These are phyloP conservation scores for Suhomyces anneliseae DNA, from an alignment of 1,139 yeast genomes.

Conservation along the genomic window DNA sequence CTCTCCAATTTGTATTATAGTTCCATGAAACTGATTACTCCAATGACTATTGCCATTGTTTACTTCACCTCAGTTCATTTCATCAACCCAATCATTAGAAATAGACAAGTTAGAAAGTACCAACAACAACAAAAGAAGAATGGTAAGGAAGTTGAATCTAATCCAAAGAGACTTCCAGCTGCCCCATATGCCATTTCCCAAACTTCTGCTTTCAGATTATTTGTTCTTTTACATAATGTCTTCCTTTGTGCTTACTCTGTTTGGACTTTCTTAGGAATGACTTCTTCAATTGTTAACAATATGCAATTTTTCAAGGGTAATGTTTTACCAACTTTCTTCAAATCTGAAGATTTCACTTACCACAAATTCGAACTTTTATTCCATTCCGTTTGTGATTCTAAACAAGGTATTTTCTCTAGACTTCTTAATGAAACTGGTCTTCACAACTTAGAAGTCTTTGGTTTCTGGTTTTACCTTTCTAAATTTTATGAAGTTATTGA, in stretches of 20 bases:
- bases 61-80: conserved; percentile 63
- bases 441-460: conserved; percentile 57
- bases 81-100: conserved; percentile 44
- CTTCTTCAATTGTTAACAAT: conserved; percentile 46
- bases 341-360: conserved; percentile 15
- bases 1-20: conserved; percentile 27
- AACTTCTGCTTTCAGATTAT: conserved; percentile 46
- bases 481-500: conserved; percentile 75
- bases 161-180: conserved; percentile 44
- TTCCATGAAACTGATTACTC: conserved; percentile 46
- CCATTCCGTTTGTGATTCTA: conserved; percentile 62
- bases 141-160: conserved; percentile 21
- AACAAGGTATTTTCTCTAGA: conserved; percentile 56
- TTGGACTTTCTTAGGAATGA: conserved; percentile 75
- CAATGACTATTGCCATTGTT: conserved; percentile 57
- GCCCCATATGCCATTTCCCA: conserved; percentile 57
- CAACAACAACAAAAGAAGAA: conserved; percentile 19
- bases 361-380: conserved; percentile 42
- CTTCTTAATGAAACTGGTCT: conserved; percentile 23
- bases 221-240: conserved; percentile 63
- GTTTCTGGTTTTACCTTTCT: conserved; percentile 69
- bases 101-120: conserved; percentile 36
- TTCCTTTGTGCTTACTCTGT: conserved; percentile 65
- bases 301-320: conserved; percentile 28
- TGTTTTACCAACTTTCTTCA: conserved; percentile 21